phyloP scores from a whole-genome alignment of 495 filamentous ascomycete genomes.

The Aspergillus bertholletiae region DNA sequence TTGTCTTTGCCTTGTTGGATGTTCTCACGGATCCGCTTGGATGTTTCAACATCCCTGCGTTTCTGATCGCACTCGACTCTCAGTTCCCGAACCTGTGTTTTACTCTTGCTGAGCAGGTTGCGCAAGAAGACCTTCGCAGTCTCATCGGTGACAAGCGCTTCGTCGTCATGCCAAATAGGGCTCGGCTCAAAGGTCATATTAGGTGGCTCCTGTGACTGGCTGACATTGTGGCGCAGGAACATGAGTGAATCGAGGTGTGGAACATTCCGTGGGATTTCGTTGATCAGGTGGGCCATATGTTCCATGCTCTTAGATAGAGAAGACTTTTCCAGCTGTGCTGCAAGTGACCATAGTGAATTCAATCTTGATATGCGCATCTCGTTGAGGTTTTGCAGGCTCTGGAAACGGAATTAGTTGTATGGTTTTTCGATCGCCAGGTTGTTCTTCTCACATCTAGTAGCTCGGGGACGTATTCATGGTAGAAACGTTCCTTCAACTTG shows the following conservation, averaged over 20 bases:
- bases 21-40: conserved; percentile 66
- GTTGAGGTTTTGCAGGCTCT: conserved; percentile 84
- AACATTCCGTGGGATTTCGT: conserved; percentile 84
- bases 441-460: conserved; percentile 72
- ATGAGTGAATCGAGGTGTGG: conserved; percentile 92
- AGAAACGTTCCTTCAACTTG: conserved; percentile 94
- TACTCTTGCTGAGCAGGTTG: conserved; percentile 88
- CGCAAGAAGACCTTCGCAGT: conserved; percentile 83
- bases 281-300: conserved; percentile 64
- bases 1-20: conserved; percentile 81
- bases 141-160: conserved; percentile 76
- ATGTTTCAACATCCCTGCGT: conserved; percentile 71
- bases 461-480: conserved; percentile 93
- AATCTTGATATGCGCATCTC: conserved; percentile 80
- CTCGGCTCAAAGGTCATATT: conserved; percentile 90
- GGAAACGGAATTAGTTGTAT: background rate
- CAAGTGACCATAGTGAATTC: conserved; percentile 80
- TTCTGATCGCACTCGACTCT: conserved; percentile 81
- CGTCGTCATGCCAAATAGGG: conserved; percentile 96
- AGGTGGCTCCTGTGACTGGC: conserved; percentile 72
- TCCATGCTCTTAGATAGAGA: conserved; percentile 68
- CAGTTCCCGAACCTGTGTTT: conserved; percentile 71
- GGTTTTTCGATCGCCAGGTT: background rate
- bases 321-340: conserved; percentile 69
- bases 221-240: conserved; percentile 90